Evolutionary conservation across 305 asterid species (phyloP).

Genomic region (Fraxinus paxiana): DNA sequence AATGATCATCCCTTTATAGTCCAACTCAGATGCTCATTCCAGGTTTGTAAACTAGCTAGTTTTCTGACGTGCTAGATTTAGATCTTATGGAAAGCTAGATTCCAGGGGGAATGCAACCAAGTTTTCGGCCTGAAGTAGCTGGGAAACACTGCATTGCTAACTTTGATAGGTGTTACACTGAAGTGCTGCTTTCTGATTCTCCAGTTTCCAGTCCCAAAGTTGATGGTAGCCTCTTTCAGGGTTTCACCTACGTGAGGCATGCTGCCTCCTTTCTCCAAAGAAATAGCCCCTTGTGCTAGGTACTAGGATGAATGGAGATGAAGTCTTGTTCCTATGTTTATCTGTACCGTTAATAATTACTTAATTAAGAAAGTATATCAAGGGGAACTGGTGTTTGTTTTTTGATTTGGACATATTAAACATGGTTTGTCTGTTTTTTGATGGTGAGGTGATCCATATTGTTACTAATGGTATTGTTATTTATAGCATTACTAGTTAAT

Average conservation of each 20-base stretch:
- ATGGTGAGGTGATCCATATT: not conserved
- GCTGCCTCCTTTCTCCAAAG: constrained; percentile 46
- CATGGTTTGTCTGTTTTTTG: not conserved
- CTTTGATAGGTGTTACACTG: constrained; percentile 57
- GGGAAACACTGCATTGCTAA: constrained; percentile 62
- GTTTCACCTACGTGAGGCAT: constrained; percentile 55
- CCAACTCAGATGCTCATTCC: constrained; percentile 51
- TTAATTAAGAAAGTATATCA: not conserved
- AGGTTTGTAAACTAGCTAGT: constrained; percentile 27
- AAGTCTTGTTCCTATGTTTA: not conserved
- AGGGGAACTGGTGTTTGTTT: not conserved
- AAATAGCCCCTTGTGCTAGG: constrained; percentile 27
- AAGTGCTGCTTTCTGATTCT: constrained; percentile 58
- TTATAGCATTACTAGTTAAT: not conserved
- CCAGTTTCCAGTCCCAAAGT: constrained; percentile 61
- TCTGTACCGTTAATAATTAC: not conserved
- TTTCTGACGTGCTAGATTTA: not conserved
- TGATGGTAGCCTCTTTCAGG: constrained; percentile 36
- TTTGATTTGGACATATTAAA: not conserved
- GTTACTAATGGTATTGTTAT: not conserved
- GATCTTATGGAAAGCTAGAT: not conserved
- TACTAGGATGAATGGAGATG: not conserved
- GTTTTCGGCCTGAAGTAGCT: constrained; percentile 51
- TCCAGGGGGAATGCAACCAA: constrained; percentile 37
- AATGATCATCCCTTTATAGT: constrained; percentile 48